phyloP scores from a whole-genome alignment of 305 asterid species.

The Fraxinus platypoda region DNA sequence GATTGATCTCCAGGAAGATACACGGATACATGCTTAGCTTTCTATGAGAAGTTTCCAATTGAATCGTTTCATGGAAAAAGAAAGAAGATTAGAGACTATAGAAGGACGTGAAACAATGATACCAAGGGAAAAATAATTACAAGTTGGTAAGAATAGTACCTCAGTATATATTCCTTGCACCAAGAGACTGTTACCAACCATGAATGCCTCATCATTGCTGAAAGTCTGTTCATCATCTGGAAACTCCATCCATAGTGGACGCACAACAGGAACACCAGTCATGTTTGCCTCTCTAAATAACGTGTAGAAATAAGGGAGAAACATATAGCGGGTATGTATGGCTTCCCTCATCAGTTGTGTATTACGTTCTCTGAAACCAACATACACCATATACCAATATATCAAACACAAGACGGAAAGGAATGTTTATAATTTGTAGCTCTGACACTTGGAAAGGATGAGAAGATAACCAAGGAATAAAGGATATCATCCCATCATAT shows the following conservation, averaged over 20 bases:
- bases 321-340: slow-evolving; percentile 74
- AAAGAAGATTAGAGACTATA: slow-evolving; percentile 5
- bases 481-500: not conserved
- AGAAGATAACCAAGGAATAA: not conserved
- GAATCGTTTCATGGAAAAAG: slow-evolving; percentile 7
- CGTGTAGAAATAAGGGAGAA: slow-evolving; percentile 92
- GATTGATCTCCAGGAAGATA: slow-evolving; percentile 84
- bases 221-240: slow-evolving; percentile 81
- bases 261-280: slow-evolving; percentile 79
- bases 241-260: slow-evolving; percentile 99
- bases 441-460: not conserved
- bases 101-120: not conserved
- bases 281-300: slow-evolving; percentile 90
- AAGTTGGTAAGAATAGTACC: slow-evolving; percentile 39
- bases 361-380: slow-evolving; percentile 68
- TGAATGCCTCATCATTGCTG: slow-evolving; percentile 89
- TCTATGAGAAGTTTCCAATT: slow-evolving; percentile 37
- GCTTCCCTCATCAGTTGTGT: slow-evolving; percentile 84
- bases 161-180: slow-evolving; percentile 92
- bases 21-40: slow-evolving; percentile 71
- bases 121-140: not conserved
- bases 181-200: slow-evolving; percentile 87
- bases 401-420: not conserved
- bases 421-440: not conserved
- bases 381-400: slow-evolving; percentile 19